These are phyloP conservation scores for Polygonum aviculare DNA, from an alignment of 148 eudicot genomes.

Conservation along the genomic window DNA sequence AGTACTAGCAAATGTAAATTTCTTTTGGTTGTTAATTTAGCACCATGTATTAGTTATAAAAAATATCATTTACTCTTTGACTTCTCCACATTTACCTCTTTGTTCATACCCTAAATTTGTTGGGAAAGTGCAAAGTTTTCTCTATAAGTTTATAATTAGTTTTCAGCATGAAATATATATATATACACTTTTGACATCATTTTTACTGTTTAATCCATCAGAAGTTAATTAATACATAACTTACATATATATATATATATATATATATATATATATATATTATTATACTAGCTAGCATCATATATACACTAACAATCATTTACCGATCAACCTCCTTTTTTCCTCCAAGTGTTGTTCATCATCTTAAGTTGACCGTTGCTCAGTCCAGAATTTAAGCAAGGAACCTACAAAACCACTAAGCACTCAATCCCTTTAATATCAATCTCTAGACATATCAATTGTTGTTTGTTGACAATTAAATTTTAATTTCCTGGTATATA, in stretches of 20 bases:
- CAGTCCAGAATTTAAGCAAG: slow-evolving; percentile 1
- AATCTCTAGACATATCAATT: not conserved
- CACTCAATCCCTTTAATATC: not conserved
- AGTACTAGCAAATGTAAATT: not conserved
- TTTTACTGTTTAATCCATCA: not conserved
- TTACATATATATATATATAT: no score
- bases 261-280: no score
- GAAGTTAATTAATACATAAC: no score
- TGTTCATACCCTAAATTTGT: not conserved
- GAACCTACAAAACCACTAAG: not conserved
- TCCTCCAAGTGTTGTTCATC: not conserved
- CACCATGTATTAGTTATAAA: not conserved
- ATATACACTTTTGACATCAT: not conserved
- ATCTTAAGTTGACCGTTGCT: not conserved
- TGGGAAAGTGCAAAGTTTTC: not conserved
- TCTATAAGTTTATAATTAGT: not conserved
- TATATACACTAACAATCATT: no score
- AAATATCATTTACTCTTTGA: no score
- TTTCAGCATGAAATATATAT: not conserved
- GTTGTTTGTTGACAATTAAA: not conserved
- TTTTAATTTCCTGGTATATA: not conserved
- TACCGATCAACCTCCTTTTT: no score
- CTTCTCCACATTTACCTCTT: not conserved
- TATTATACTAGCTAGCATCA: no score
- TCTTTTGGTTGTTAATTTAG: not conserved